A percentile compares a stretch with the other conserved stretches of the same genome.
Evolutionary conservation across 192 early-diverging fungal species (phyloP).

Genomic region (Piromyces sp.): DNA sequence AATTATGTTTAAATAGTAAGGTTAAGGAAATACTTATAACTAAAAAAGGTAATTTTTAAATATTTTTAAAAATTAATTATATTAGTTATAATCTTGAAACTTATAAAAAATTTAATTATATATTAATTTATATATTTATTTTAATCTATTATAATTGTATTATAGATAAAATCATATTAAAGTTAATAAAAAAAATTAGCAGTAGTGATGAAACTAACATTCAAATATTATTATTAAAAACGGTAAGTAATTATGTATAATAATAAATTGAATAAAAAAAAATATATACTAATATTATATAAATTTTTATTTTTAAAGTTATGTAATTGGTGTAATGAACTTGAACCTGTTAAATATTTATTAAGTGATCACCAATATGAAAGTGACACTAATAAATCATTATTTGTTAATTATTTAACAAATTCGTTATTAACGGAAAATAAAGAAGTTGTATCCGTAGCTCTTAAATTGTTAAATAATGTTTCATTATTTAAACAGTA

Average conservation of each 20-base stretch:
- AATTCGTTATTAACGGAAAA: not conserved
- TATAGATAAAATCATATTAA: not conserved
- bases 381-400: not conserved
- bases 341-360: not conserved
- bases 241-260: too few relatives aligned
- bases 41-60: too few relatives aligned
- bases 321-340: not conserved
- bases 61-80: too few relatives aligned
- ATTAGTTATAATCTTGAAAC: too few relatives aligned
- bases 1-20: not conserved
- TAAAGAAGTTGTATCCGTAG: not conserved
- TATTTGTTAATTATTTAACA: not conserved
- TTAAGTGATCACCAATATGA: not conserved
- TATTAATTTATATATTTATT: too few relatives aligned
- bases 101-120: too few relatives aligned
- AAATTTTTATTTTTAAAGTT: not conserved
- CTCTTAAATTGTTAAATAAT: not conserved
- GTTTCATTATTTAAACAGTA: not conserved
- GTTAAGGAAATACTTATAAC: not conserved
- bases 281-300: too few relatives aligned
- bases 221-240: not conserved
- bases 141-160: not conserved
- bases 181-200: not conserved
- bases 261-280: too few relatives aligned
- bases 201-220: not conserved